These are phyloP conservation scores for Annulohypoxylon truncatum DNA, from an alignment of 2,329 filamentous ascomycete species.

Conservation along the genomic window DNA sequence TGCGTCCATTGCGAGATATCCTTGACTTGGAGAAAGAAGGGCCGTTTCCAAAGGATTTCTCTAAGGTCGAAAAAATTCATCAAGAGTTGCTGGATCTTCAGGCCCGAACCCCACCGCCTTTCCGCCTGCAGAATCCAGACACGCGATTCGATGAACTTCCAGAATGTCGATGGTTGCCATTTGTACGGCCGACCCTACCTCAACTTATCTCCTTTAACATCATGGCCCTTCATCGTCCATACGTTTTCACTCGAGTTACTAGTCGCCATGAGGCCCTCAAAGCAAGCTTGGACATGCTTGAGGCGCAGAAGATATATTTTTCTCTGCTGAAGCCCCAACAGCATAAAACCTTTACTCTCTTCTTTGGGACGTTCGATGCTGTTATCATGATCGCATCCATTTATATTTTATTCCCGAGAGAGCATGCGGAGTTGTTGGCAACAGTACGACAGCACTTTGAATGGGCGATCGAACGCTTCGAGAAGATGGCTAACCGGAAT, in stretches of 20 bases:
- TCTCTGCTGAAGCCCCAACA: conserved; percentile 61
- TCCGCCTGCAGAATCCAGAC: conserved; percentile 67
- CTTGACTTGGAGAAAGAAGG: conserved; percentile 67
- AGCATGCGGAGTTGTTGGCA: conserved; percentile 62
- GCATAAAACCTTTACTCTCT: conserved; percentile 67
- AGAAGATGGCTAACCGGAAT: conserved; percentile 66
- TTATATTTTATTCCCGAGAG: conserved; percentile 69
- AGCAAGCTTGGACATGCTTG: conserved; percentile 66
- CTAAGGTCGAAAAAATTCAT: conserved; percentile 66
- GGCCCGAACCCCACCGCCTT: conserved; percentile 62
- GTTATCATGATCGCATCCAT: conserved; percentile 70
- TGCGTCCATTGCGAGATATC: conserved; percentile 63
- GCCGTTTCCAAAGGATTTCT: conserved; percentile 64
- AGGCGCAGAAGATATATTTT: conserved; percentile 64
- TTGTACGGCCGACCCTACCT: conserved; percentile 59
- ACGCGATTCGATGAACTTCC: conserved; percentile 66
- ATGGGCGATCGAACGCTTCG: conserved; percentile 69
- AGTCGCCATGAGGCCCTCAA: conserved; percentile 67
- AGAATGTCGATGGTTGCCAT: conserved; percentile 64
- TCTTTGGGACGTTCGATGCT: conserved; percentile 73
- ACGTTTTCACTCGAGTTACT: conserved; percentile 67
- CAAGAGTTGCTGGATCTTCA: conserved; percentile 61
- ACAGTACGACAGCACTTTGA: conserved; percentile 66
- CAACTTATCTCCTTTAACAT: conserved; percentile 65
- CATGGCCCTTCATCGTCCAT: conserved; percentile 71